Conservation (phyloP, 192 early-diverging fungal genomes). For the Funneliformis geosporum region DNA sequence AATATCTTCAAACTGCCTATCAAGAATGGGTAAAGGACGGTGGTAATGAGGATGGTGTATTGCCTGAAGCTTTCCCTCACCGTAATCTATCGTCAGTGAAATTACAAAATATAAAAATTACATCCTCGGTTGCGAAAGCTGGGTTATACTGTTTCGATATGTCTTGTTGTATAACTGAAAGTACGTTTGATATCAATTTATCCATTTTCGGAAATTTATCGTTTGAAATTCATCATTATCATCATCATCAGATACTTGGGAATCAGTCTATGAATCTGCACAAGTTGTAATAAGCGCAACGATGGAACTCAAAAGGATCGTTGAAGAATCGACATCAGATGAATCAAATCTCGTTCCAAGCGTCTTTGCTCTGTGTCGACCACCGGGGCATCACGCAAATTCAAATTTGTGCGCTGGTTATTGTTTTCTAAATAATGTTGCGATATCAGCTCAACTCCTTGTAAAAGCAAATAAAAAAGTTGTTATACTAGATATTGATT, state of each 20-base stretch:
- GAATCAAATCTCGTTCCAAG: constrained; percentile 43
- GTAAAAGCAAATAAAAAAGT: constrained; percentile 50
- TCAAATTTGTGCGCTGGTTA: constrained; percentile 56
- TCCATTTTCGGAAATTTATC: constrained; percentile 1
- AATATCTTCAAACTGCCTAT: constrained; percentile 61
- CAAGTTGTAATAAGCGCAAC: constrained; percentile 67
- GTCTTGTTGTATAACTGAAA: constrained; percentile 54
- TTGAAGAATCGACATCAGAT: constrained; percentile 33
- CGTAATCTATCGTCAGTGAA: constrained; percentile 30
- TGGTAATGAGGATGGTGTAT: constrained; percentile 57
- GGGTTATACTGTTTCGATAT: constrained; percentile 58
- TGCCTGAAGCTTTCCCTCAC: constrained; percentile 53
- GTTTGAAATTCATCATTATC: too few relatives aligned
- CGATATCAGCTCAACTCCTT: constrained; percentile 50
- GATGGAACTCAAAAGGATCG: constrained; percentile 50
- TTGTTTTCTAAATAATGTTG: constrained; percentile 58
- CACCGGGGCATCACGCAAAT: constrained; percentile 62
- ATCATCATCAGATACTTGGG: constrained; percentile 58
- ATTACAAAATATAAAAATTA: not conserved
- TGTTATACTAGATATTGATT: constrained; percentile 57
- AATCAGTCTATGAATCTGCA: constrained; percentile 61
- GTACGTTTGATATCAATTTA: constrained; percentile 17
- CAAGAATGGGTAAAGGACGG: constrained; percentile 53
- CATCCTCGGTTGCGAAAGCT: constrained; percentile 34
- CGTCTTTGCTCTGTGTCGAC: constrained; percentile 56